Evolutionary conservation across 1,139 yeast species (phyloP), one percentile per base, ranked within the genome.

Genomic region (Dujonia santamariae): DNA sequence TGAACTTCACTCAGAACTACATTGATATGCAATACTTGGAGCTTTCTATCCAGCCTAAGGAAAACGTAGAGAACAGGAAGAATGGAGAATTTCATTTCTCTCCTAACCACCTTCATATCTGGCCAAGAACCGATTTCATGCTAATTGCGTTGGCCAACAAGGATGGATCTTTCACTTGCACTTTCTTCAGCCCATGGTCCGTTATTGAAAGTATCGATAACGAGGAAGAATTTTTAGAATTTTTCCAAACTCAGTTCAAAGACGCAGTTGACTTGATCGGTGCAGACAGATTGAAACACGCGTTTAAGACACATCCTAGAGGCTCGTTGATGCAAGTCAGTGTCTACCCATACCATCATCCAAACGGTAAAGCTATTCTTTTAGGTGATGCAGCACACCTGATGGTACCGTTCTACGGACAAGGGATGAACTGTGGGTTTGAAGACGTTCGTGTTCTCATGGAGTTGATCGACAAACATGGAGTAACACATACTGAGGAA

Each of bases 401-500:
- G 12, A 88, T 88, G 96, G 97, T 90, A 4, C 97, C 97, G 11
- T 90, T 90, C 54, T 90, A 88, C 50, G 97, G 97, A 6, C 97
- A 90, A 56, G 97, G 97, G 3, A 84, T 90, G 94, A 90, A 90
- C 55, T 86, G 96, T 53, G 97, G 97, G 1, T 84, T 90, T 53
- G 97, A 90, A 56, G 97, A 90, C 49, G 88, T 88, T 9, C 67
- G 80, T 34, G 76, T 81, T 1, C 62, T 90, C 37, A 63, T 84
- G 64, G 69, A 72, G 27, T 55, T 78, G 12, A 53, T 86, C 30
- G 79, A 78, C 9, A n/a, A n/a, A n/a, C n/a, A n/a, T n/a, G n/a
- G n/a, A n/a, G n/a, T n/a, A n/a, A 53, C 62, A 17, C 42, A 59
- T 32, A 49, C 64, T 2, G 60, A 56, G n/a, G 61, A 73, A 35